A percentile compares a stretch with the other conserved stretches of the same genome.
These are phyloP conservation scores for Penicillium sp. DNA, from an alignment of 2,329 filamentous ascomycete genomes.

Conservation along the genomic window DNA sequence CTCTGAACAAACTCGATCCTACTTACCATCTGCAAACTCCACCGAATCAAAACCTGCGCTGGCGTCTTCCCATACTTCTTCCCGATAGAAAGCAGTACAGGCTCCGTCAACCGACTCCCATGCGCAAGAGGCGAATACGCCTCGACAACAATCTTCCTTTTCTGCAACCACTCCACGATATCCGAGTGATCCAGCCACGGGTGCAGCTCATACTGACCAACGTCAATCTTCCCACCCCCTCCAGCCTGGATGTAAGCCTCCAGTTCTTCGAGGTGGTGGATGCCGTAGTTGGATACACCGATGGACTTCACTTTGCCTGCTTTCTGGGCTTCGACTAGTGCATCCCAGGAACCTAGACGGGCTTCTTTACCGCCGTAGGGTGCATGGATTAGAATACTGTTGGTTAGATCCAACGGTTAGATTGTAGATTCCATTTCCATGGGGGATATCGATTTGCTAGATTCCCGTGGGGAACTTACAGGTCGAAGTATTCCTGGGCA, in stretches of 20 bases:
- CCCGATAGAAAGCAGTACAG: conserved; percentile 60
- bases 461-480: conserved; percentile 45
- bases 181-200: conserved; percentile 73
- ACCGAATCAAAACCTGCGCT: conserved; percentile 73
- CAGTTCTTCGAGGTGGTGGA: conserved; percentile 71
- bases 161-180: conserved; percentile 66
- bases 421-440: background rate
- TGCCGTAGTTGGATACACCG: conserved; percentile 77
- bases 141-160: conserved; percentile 68
- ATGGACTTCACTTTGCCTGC: conserved; percentile 69
- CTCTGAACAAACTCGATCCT: conserved; percentile 29
- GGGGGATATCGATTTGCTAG: background rate
- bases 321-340: conserved; percentile 71
- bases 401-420: background rate
- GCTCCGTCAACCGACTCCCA: conserved; percentile 68
- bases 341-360: conserved; percentile 71
- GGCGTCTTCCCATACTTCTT: conserved; percentile 69
- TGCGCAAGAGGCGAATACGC: conserved; percentile 78
- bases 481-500: conserved; percentile 71
- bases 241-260: conserved; percentile 54
- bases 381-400: conserved; percentile 66
- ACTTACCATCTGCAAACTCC: conserved; percentile 74
- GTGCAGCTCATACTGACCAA: conserved; percentile 81
- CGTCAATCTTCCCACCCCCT: conserved; percentile 62
- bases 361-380: conserved; percentile 72